phyloP scores from a whole-genome alignment of 1,284 basidiomycete genomes.

The Phellinidium pouzarii region DNA sequence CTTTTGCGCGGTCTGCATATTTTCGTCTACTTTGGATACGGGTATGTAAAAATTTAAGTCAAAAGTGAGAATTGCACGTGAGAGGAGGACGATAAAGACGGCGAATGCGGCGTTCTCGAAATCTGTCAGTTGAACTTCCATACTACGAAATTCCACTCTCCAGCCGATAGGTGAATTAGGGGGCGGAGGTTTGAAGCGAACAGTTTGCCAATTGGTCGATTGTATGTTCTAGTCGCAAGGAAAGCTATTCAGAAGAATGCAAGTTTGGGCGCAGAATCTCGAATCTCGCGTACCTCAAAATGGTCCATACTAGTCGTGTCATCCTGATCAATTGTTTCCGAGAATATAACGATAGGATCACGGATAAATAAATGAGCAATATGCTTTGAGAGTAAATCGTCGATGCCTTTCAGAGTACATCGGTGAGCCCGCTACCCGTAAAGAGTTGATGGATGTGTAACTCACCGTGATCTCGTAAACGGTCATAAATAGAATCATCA shows the following conservation, averaged over 20 bases:
- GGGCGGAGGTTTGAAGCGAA: constrained; percentile 97
- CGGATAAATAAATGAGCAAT: constrained; percentile 96
- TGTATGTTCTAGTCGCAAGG: constrained; percentile 73
- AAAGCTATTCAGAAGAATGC: neutral
- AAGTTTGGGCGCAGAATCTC: neutral
- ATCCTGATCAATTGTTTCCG: constrained; percentile 91
- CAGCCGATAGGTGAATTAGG: constrained; percentile 90
- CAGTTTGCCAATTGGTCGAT: constrained; percentile 99
- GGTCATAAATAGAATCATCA: constrained; percentile 67
- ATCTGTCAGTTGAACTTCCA: constrained; percentile 99
- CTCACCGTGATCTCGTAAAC: constrained; percentile 69
- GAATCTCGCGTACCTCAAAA: constrained; percentile 72
- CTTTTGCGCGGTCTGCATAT: constrained; percentile 87
- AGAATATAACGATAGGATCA: constrained; percentile 94
- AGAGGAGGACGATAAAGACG: constrained; percentile 90
- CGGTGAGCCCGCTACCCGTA: neutral
- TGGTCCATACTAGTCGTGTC: constrained; percentile 87
- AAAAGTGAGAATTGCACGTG: constrained; percentile 87
- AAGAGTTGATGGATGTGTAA: neutral
- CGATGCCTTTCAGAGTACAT: constrained; percentile 57
- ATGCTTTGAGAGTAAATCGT: constrained; percentile 84
- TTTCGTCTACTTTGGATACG: constrained; percentile 96
- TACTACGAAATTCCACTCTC: constrained; percentile 97
- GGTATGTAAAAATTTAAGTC: constrained; percentile 95
- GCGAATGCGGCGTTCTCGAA: constrained; percentile 98